These are phyloP conservation scores for Quercus mongolica DNA, from an alignment of 306 rosid genomes.

Conservation along the genomic window DNA sequence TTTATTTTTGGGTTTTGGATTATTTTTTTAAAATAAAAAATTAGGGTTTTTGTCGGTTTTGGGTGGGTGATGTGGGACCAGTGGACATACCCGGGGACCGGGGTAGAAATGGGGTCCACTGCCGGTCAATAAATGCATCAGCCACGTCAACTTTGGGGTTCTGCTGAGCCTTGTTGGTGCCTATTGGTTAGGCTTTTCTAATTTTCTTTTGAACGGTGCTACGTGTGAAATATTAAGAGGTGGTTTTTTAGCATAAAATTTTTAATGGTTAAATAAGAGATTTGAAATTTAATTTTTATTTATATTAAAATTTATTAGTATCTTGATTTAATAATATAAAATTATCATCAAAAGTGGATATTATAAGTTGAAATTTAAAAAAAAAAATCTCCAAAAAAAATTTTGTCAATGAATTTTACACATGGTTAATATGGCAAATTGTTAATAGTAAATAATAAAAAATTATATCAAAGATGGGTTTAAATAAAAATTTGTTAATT, in stretches of 20 bases:
- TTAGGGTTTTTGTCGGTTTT: constrained; percentile 15
- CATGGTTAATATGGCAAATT: too few species aligned
- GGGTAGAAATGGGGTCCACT: constrained; percentile 26
- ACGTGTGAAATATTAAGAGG: too few species aligned
- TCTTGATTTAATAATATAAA: fast-evolving
- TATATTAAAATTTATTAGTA: fast-evolving
- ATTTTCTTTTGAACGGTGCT: too few species aligned
- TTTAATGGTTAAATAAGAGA: fast-evolving
- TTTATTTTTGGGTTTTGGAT: neutral
- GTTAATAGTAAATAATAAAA: too few species aligned
- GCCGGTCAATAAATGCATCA: constrained; percentile 39
- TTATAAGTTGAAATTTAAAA: fast-evolving
- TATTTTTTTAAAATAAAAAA: neutral
- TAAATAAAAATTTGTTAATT: too few species aligned
- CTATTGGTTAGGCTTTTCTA: neutral
- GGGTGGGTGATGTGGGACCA: constrained; percentile 33
- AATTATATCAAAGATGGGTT: too few species aligned
- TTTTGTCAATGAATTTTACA: too few species aligned
- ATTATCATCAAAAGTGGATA: fast-evolving
- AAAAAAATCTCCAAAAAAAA: too few species aligned
- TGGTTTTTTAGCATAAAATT: too few species aligned
- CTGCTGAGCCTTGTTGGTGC: neutral
- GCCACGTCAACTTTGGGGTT: constrained; percentile 19
- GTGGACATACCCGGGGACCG: neutral
- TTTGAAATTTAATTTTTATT: fast-evolving